These are phyloP conservation scores for Flaveria robusta DNA, from an alignment of 129 eudicot species.

Conservation along the genomic window DNA sequence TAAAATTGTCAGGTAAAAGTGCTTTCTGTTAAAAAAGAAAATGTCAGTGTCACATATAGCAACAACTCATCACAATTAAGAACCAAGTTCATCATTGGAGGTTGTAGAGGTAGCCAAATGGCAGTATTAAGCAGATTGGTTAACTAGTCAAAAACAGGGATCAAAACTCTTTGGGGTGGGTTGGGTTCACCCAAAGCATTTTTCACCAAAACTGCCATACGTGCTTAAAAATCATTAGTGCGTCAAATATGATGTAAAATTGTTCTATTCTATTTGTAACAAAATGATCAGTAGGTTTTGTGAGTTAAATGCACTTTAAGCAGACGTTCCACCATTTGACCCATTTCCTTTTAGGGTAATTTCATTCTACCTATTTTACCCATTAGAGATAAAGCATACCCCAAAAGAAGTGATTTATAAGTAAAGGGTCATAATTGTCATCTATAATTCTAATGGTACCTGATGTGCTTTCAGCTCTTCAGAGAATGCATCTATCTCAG, in stretches of 20 bases:
- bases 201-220: neutral
- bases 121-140: neutral
- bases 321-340: neutral
- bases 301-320: neutral
- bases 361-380: neutral
- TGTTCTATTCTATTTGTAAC: neutral
- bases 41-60: constrained; percentile 16
- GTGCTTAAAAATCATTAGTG: neutral
- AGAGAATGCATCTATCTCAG: constrained; percentile 97
- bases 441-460: constrained; percentile 40
- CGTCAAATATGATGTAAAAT: neutral
- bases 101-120: neutral
- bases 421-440: neutral
- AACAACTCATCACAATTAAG: constrained; percentile 21
- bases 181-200: neutral
- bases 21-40: constrained; percentile 64
- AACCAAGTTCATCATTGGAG: neutral
- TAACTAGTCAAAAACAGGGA: neutral
- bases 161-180: neutral
- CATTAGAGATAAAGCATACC: neutral
- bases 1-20: constrained; percentile 86
- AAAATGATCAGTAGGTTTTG: neutral
- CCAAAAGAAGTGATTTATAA: neutral
- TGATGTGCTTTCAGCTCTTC: constrained; percentile 98
- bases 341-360: neutral